These are phyloP conservation scores for Calonectria pseudoturangicola DNA, from an alignment of 2,329 filamentous ascomycete genomes.

Conservation along the genomic window DNA sequence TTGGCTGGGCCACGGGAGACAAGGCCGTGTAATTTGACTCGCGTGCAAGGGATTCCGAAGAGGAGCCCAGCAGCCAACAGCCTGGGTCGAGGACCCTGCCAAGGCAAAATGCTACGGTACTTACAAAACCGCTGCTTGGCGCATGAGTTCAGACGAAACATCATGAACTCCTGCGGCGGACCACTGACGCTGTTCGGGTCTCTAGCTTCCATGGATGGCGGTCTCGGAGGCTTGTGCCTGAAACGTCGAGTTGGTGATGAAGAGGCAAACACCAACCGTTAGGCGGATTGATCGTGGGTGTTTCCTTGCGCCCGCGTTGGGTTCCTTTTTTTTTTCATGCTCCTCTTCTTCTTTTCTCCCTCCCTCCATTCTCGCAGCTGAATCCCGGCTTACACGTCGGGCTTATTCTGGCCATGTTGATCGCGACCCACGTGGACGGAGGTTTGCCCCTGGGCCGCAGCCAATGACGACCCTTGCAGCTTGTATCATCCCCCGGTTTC, in stretches of 20 bases:
- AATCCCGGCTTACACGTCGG: slow-evolving; percentile 3
- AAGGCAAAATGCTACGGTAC: not conserved
- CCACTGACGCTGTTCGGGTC: not conserved
- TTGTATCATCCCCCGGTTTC: not conserved
- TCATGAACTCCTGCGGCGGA: slow-evolving; percentile 18
- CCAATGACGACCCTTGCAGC: slow-evolving; percentile 7
- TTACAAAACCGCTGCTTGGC: slow-evolving; percentile 15
- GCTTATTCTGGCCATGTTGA: slow-evolving; percentile 10
- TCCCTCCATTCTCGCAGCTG: not conserved
- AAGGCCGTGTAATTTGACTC: slow-evolving; percentile 17
- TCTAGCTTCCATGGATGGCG: not conserved
- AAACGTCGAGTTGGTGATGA: slow-evolving; percentile 9
- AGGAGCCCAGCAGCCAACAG: not conserved
- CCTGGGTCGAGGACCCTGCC: not conserved
- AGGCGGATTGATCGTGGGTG: not conserved
- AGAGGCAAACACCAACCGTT: not conserved
- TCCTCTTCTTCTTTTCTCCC: not conserved
- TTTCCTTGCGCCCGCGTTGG: not conserved
- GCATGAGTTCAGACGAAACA: slow-evolving; percentile 28
- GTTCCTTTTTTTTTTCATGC: not conserved
- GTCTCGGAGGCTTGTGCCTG: not conserved
- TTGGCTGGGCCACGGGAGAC: slow-evolving; percentile 24
- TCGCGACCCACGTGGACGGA: slow-evolving; percentile 18
- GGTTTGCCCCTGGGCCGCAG: slow-evolving; percentile 1
- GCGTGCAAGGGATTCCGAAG: not conserved